phyloP scores from a whole-genome alignment of 805 yeast species.

The Babjeviella inositovora region DNA sequence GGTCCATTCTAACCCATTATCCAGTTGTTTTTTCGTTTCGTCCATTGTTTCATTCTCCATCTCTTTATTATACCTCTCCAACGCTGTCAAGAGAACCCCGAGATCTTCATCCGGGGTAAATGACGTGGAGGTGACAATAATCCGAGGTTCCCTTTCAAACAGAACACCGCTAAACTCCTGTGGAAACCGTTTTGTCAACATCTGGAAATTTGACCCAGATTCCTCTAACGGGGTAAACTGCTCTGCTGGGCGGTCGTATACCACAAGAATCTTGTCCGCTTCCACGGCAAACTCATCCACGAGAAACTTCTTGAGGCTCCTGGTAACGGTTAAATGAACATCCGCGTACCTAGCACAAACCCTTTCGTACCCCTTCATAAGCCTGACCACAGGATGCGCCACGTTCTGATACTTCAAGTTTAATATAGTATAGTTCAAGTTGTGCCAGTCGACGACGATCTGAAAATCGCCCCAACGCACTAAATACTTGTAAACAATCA shows the following conservation, averaged over 20 bases:
- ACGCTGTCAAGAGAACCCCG: slow-evolving; percentile 47
- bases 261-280: slow-evolving; percentile 31
- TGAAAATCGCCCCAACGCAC: slow-evolving; percentile 29
- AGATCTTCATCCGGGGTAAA: slow-evolving; percentile 95
- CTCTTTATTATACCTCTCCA: slow-evolving; percentile 36
- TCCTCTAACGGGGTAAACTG: slow-evolving; percentile 38
- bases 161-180: slow-evolving; percentile 10
- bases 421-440: slow-evolving; percentile 73
- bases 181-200: too few species aligned
- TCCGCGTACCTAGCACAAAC: slow-evolving; percentile 47
- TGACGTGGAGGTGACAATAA: slow-evolving; percentile 80
- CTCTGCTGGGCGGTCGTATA: slow-evolving; percentile 77
- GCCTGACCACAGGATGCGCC: slow-evolving; percentile 43
- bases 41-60: slow-evolving; percentile 6
- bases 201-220: slow-evolving; percentile 2
- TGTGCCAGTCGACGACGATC: slow-evolving; percentile 91
- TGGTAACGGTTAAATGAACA: slow-evolving; percentile 68
- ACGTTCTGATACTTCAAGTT: slow-evolving; percentile 40
- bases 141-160: slow-evolving; percentile 23
- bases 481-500: slow-evolving; percentile 32
- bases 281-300: slow-evolving; percentile 35
- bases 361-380: slow-evolving; percentile 49
- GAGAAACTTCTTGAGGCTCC: slow-evolving; percentile 51
- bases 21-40: slow-evolving; percentile 1
- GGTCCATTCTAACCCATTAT: too few species aligned